Conservation (phyloP, 139 green algal species). For the Microglena sp. region DNA sequence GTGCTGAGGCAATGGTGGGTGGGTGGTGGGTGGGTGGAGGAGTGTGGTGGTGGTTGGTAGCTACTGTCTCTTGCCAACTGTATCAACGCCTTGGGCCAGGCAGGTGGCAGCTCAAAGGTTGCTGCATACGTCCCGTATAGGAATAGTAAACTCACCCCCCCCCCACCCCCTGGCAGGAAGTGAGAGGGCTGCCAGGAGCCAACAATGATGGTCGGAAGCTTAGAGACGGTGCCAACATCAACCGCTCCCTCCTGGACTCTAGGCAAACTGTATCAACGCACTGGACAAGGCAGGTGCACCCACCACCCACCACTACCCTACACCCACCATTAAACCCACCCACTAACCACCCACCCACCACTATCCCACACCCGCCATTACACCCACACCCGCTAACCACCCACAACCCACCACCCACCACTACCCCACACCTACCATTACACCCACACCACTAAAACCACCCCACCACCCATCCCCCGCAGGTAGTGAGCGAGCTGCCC, state of each 20-base stretch:
- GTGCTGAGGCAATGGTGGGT: too few species aligned
- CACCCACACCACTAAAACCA: conserved; percentile 9
- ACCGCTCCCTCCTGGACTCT: conserved; percentile 70
- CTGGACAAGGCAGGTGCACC: conserved; percentile 59
- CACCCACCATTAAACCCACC: too few species aligned
- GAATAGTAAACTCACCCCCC: conserved; percentile 77
- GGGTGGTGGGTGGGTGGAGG: too few species aligned
- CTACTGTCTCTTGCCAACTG: conserved; percentile 80
- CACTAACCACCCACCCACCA: conserved; percentile 1
- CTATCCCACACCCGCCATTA: neutral
- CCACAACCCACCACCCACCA: neutral
- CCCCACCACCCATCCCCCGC: neutral
- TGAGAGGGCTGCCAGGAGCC: too few species aligned
- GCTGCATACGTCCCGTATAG: conserved; percentile 61
- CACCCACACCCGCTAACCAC: neutral
- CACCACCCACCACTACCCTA: too few species aligned
- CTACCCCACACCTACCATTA: conserved; percentile 16
- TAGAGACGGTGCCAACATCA: conserved; percentile 73
- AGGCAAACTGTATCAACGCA: conserved; percentile 85
- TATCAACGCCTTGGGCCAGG: conserved; percentile 74
- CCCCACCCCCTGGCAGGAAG: too few species aligned
- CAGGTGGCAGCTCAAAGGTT: conserved; percentile 3
- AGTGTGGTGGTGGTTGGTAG: too few species aligned
- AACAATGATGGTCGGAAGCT: conserved; percentile 65
- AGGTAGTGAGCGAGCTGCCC: conserved; percentile 4